Evolutionary conservation across 257 asterid species (phyloP), one percentile per base, ranked within the genome.

Genomic region (Solanum neorickii): DNA sequence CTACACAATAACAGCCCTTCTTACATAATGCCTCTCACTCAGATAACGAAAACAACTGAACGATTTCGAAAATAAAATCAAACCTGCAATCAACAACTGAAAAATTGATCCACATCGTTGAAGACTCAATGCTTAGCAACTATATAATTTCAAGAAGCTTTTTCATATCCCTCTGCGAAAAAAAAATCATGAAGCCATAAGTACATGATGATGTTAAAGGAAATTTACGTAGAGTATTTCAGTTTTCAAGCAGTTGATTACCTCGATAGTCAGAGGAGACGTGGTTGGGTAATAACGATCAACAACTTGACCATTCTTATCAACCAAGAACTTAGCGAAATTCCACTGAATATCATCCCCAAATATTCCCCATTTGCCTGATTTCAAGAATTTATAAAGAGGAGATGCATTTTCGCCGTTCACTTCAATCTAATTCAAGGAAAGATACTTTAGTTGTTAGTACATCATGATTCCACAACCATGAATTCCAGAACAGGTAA

Each of bases 291-390:
- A 93, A 88, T 94, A 94, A 42, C 99, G 98, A 88, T 93, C 94
- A 37, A 92, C 95, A 9, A 92, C 90, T 84, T 93, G 98, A 15
- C 97, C 99, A 18, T 92, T 91, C 91, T 87, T 92, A 86, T 96
- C 96, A 29, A 94, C 94, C 89, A 96, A 90, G 91, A 96, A 96
- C 91, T 94, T 95, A 0, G 98, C 94, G 15, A 96, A 96, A 59
- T 96, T 96, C 98, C 99, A 96, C 88, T 96, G 96, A 70, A 96
- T 91, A 86, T 94, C 95, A 12, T 96, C 99, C 37, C 97, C 94
- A 46, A 95, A 90, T 73, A 96, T 90, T 52, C 95, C 98, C 98
- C 99, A 92, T 68, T 95, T 94, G 31, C 98, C 97, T 86, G 86
- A 82, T 94, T 93, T 96, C 92, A 95, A 89, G 91, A 93, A 93